Evolutionary conservation across 176 grass and related monocot genomes (phyloP), one percentile per base, ranked within the genome.

Genomic region (Triticum turgidum): DNA sequence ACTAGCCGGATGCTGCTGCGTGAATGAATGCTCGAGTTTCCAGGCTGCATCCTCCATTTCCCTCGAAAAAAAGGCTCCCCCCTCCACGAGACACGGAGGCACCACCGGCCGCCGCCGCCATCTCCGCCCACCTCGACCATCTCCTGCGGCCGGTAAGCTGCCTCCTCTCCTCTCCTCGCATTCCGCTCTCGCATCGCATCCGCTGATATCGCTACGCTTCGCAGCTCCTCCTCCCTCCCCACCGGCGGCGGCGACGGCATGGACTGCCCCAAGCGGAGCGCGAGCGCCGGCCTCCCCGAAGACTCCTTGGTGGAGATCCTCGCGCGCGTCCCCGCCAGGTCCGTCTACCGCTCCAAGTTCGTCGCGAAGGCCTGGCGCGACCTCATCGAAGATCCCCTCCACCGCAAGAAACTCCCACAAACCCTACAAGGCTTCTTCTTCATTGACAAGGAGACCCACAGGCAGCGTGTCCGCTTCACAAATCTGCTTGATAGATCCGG

Each of bases 391-490:
- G 56, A 79, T 3, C 77, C 76, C 33, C 11, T 62, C 56, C 76
- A 41, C 76, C 54, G 21, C 76, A 80, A 64, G 77, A 64, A 80
- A 34, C 77, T 80, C 12, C 77, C 77, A 12, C 58, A 42, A 42
- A 79, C 77, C 34, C 77, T 80, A 15, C 20, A 63, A 2, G 77
- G 77, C 0, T 27, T 80, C 58, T 64, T 80, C 77, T 14, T 4
- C 21, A 14, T 11, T n/a, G 17, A 13, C 17, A 32, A 20, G 30
- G 21, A 32, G 75, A 56, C 1, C 42, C 45, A 27, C 7, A 25
- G 14, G 24, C 13, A 0, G 54, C 18, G 18, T 4, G 58, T 58
- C n/a, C 3, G 24, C 37, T 80, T 80, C 59, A 44, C 41, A n/a
- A 5, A 42, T 15, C 77, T 64, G 77, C 1, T 17, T 4, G 11